Conservation (phyloP, 352 stramenopile species). For the Globisporangium irregulare region DNA sequence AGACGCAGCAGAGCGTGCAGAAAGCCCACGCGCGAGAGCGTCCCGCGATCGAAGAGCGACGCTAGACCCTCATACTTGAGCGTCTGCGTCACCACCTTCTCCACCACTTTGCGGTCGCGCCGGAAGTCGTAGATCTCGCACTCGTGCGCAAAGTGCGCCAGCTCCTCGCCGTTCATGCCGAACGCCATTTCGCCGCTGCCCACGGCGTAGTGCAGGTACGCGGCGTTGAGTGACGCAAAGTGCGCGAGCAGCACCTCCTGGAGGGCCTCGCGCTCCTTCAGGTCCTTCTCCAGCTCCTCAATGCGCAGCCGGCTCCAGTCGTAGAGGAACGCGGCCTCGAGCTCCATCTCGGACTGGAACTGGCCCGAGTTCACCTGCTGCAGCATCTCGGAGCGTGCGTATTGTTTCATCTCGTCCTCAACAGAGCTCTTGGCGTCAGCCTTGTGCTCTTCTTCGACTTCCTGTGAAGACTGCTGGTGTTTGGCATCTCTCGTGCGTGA, state of each 20-base stretch:
- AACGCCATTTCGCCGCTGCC: constrained; percentile 63
- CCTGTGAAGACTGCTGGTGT: neutral
- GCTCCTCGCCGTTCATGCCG: constrained; percentile 63
- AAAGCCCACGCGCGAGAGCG: constrained; percentile 65
- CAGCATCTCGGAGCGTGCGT: constrained; percentile 62
- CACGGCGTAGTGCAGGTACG: constrained; percentile 75
- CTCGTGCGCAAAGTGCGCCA: constrained; percentile 78
- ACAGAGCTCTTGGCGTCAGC: constrained; percentile 14
- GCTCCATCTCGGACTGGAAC: constrained; percentile 76
- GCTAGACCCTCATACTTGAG: constrained; percentile 37
- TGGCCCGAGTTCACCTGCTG: constrained; percentile 76
- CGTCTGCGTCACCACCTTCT: constrained; percentile 41
- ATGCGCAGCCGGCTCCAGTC: constrained; percentile 59
- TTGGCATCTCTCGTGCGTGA: neutral
- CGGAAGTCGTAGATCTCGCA: constrained; percentile 43
- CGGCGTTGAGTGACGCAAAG: constrained; percentile 51
- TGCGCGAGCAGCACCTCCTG: constrained; percentile 57
- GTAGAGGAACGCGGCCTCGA: constrained; percentile 79
- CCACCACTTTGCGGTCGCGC: constrained; percentile 28
- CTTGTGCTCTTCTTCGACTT: neutral
- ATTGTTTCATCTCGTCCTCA: constrained; percentile 57
- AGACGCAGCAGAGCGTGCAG: constrained; percentile 60
- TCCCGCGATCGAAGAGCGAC: constrained; percentile 50
- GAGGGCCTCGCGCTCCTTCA: constrained; percentile 40
- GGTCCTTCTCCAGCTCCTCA: constrained; percentile 54